A percentile compares a stretch with the other conserved stretches of the same genome.
phyloP scores from a whole-genome alignment of 192 early-diverging fungal species.

The Mortierella alpina region DNA sequence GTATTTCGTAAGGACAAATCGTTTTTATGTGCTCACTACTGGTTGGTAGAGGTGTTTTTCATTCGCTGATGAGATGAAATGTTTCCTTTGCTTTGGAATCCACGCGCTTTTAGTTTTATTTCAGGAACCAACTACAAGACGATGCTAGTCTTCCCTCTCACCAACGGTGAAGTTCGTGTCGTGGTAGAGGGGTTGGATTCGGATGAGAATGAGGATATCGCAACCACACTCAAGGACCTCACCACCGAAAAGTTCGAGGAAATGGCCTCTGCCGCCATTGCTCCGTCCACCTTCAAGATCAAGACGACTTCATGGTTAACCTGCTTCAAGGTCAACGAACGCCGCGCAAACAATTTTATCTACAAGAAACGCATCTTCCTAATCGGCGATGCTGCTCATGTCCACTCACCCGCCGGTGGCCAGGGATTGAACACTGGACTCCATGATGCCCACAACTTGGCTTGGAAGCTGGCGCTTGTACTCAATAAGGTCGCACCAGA shows the following conservation, averaged over 20 bases:
- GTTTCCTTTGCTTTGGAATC: not conserved
- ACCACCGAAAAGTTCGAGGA: conserved; percentile 29
- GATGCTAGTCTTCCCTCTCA: conserved; percentile 16
- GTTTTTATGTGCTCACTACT: not conserved
- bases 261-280: conserved; percentile 3
- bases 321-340: conserved; percentile 31
- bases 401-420: conserved; percentile 51
- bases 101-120: conserved; percentile 8
- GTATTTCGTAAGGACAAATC: conserved; percentile 21
- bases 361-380: conserved; percentile 52
- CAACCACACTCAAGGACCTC: conserved; percentile 1
- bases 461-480: conserved; percentile 58
- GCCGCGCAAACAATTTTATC: conserved; percentile 36
- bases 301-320: conserved; percentile 29
- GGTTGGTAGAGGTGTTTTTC: not conserved
- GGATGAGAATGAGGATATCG: conserved; percentile 8
- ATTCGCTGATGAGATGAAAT: not conserved
- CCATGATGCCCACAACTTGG: conserved; percentile 57
- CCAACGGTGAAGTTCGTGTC: conserved; percentile 8
- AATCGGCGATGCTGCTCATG: conserved; percentile 60
- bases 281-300: conserved; percentile 26
- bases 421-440: conserved; percentile 57
- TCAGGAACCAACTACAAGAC: conserved; percentile 13
- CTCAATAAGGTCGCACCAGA: conserved; percentile 20
- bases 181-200: conserved; percentile 5